These are phyloP conservation scores for Podospora comata DNA, from an alignment of 495 filamentous ascomycete genomes.

Conservation along the genomic window DNA sequence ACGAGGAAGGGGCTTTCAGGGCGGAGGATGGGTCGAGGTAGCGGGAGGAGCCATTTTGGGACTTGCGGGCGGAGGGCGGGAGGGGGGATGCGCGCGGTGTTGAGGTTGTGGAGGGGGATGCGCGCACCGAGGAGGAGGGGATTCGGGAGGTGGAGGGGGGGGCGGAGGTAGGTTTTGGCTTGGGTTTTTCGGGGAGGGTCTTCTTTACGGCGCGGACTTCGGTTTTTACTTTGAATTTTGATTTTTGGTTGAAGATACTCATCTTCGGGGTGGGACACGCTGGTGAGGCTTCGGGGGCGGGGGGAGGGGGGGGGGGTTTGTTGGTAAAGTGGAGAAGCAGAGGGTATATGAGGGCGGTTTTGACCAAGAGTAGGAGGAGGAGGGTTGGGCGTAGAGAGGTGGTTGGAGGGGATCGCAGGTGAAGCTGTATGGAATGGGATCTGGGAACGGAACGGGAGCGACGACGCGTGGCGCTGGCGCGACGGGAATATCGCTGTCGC, in stretches of 20 bases:
- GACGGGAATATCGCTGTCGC: not conserved
- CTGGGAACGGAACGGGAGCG: not conserved
- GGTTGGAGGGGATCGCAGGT: not conserved
- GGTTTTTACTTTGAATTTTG: conserved; percentile 36
- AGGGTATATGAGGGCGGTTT: not conserved
- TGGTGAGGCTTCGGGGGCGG: not conserved
- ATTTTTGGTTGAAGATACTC: conserved; percentile 40
- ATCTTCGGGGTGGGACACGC: conserved; percentile 15
- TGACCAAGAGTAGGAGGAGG: not conserved
- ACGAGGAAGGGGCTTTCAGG: not conserved
- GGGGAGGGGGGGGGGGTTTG: not conserved
- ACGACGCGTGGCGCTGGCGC: not conserved
- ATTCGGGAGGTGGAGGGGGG: conserved; percentile 8
- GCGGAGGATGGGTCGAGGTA: conserved; percentile 15
- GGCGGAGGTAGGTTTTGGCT: conserved; percentile 15
- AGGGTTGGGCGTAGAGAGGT: not conserved
- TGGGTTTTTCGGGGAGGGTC: conserved; percentile 24
- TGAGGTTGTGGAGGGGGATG: not conserved
- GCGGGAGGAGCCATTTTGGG: conserved; percentile 8
- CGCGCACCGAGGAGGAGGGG: conserved; percentile 4
- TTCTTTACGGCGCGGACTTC: conserved; percentile 31
- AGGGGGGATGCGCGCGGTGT: conserved; percentile 5
- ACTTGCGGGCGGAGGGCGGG: not conserved
- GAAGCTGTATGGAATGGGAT: not conserved
- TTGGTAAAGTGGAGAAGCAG: not conserved